Evolutionary conservation across 495 filamentous ascomycete species (phyloP), one percentile per base, ranked within the genome.

Genomic region (Physcia stellaris): DNA sequence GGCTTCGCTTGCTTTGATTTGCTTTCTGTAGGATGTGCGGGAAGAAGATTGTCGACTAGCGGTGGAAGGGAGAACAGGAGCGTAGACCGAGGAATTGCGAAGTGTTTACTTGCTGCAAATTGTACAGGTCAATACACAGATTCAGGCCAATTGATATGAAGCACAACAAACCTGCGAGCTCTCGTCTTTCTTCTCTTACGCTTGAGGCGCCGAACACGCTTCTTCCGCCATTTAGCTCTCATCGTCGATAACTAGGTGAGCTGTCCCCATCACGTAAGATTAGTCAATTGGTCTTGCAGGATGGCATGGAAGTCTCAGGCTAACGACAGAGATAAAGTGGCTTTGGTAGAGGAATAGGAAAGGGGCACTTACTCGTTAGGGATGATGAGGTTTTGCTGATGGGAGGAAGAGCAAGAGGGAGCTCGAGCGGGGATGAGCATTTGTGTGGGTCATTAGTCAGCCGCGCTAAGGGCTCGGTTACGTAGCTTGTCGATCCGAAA

Each of bases 151-250:
- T n/a, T n/a, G n/a, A n/a, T n/a, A n/a, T n/a, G n/a, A n/a, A 16
- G 15, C 7, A 24, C 24, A 49, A 65, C 79, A 69, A 73, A 93
- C 86, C 73, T 80, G 70, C 86, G 70, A 50, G 86, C 87, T 60
- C 87, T 79, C 67, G 86, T 90, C 86, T 95, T 95, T 85, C 87
- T 88, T 65, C 87, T 80, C 86, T 95, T 95, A 63, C 84, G 77
- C 79, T 95, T 95, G 66, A 95, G 81, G 66, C 87, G 79, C 49
- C 87, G 80, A 70, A 92, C 85, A 60, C 87, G 74, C 86, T 95
- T 95, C 83, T 95, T 95, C 76, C 86, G 86, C 86, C 86, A 94
- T 73, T 94, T 94, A 55, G 83, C 84, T 86, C 86, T 86, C 86
- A 94, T 92, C 77, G 75, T 87, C 76, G 42, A 46, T 40, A 45